These are phyloP conservation scores for Mycena chlorophos DNA, from an alignment of 768 basidiomycete genomes.

Conservation along the genomic window DNA sequence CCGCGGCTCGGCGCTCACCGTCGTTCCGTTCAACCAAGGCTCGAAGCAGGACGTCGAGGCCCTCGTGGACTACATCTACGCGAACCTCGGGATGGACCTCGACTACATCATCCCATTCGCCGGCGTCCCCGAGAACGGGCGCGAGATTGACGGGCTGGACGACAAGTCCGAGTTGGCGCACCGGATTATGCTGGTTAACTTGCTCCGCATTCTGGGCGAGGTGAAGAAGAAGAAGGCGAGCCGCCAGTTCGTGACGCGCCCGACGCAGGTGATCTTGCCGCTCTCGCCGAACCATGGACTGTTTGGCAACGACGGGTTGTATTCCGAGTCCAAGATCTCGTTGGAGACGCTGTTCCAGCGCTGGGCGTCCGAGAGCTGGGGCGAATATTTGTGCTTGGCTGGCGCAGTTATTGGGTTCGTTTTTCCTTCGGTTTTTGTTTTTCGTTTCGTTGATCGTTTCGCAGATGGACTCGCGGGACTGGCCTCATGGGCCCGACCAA, in stretches of 20 bases:
- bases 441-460: constrained; percentile 9
- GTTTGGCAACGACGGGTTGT: constrained; percentile 96
- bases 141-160: constrained; percentile 96
- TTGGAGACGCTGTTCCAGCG: constrained; percentile 97
- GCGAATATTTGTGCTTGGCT: constrained; percentile 95
- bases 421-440: background rate
- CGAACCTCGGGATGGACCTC: constrained; percentile 90
- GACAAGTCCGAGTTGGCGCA: constrained; percentile 98
- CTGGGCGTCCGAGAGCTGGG: constrained; percentile 98
- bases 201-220: constrained; percentile 92
- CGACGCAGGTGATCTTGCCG: constrained; percentile 97
- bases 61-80: constrained; percentile 97
- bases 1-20: constrained; percentile 93
- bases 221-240: constrained; percentile 99
- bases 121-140: constrained; percentile 96
- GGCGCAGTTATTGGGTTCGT: constrained; percentile 96
- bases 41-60: constrained; percentile 99
- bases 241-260: constrained; percentile 93
- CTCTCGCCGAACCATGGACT: constrained; percentile 97
- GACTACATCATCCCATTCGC: constrained; percentile 99
- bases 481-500: constrained; percentile 96
- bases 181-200: constrained; percentile 97
- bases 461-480: constrained; percentile 95
- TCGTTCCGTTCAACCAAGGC: constrained; percentile 99
- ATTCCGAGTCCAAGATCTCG: constrained; percentile 98